These are phyloP conservation scores for Nicotiana attenuata DNA, from an alignment of 257 asterid species.

Conservation along the genomic window DNA sequence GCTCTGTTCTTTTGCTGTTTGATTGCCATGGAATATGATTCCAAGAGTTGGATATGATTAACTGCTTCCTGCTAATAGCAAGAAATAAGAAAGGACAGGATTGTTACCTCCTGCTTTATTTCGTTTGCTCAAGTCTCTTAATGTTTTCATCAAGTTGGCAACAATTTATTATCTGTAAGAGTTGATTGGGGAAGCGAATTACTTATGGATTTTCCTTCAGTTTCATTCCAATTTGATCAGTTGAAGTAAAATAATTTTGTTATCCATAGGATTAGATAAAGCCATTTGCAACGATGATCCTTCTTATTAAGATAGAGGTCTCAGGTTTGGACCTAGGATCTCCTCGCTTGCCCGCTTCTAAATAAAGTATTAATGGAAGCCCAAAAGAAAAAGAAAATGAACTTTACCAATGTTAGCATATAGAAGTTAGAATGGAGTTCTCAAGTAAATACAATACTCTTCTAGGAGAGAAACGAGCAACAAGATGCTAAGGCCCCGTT, in stretches of 20 bases:
- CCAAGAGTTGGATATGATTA: neutral
- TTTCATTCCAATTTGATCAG: neutral
- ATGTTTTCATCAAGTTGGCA: neutral
- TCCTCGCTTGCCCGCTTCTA: neutral
- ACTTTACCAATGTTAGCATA: neutral
- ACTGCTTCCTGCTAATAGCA: neutral
- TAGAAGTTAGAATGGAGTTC: neutral
- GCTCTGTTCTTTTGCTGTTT: neutral
- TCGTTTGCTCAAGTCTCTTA: neutral
- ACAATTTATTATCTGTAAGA: neutral
- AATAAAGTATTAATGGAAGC: neutral
- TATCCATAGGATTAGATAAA: neutral
- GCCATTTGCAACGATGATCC: neutral
- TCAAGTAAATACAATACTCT: neutral
- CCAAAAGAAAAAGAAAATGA: neutral
- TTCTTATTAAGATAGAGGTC: neutral
- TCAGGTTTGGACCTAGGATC: neutral
- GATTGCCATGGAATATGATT: neutral
- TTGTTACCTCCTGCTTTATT: neutral
- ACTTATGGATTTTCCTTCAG: neutral
- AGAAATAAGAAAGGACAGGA: neutral
- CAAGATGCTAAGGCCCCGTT: too few species aligned
- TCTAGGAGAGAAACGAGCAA: neutral
- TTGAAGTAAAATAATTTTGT: neutral
- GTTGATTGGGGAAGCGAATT: neutral